A percentile compares a stretch with the other conserved stretches of the same genome.
Conservation (phyloP, 352 stramenopile genomes). For the Phytophthora ramorum region DNA sequence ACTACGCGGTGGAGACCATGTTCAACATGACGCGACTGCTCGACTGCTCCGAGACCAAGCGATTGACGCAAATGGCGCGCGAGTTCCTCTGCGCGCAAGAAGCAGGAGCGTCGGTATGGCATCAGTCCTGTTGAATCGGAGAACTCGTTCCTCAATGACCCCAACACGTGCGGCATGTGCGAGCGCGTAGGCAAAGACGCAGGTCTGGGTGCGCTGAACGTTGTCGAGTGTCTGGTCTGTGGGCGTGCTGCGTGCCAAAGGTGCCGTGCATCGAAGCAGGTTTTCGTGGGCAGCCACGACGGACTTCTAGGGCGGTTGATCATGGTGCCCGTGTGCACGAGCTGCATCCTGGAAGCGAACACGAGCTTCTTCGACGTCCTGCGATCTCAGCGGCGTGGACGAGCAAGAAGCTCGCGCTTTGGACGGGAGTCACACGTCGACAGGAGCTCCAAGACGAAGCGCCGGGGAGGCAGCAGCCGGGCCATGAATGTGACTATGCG, state of each 20-base stretch:
- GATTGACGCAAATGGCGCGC: constrained; percentile 52
- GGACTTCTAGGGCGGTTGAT: constrained; percentile 44
- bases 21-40: constrained; percentile 42
- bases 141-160: constrained; percentile 2
- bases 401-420: constrained; percentile 10
- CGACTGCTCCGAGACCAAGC: constrained; percentile 54
- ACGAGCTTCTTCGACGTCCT: constrained; percentile 30
- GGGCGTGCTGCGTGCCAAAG: constrained; percentile 30
- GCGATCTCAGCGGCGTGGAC: constrained; percentile 13
- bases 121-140: constrained; percentile 10
- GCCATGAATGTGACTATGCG: constrained; percentile 13
- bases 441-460: constrained; percentile 8
- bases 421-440: constrained; percentile 4
- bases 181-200: constrained; percentile 21
- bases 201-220: constrained; percentile 23
- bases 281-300: constrained; percentile 51
- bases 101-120: constrained; percentile 7
- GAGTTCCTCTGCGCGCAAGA: constrained; percentile 27
- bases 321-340: constrained; percentile 46
- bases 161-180: constrained; percentile 32
- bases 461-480: constrained; percentile 11
- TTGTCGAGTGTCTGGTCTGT: constrained; percentile 38
- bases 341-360: constrained; percentile 48
- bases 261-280: constrained; percentile 38
- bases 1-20: constrained; percentile 33